Evolutionary conservation across 2,329 filamentous ascomycete genomes (phyloP), one percentile per base, ranked within the genome.

Genomic region (Paracamarosporium sp.): DNA sequence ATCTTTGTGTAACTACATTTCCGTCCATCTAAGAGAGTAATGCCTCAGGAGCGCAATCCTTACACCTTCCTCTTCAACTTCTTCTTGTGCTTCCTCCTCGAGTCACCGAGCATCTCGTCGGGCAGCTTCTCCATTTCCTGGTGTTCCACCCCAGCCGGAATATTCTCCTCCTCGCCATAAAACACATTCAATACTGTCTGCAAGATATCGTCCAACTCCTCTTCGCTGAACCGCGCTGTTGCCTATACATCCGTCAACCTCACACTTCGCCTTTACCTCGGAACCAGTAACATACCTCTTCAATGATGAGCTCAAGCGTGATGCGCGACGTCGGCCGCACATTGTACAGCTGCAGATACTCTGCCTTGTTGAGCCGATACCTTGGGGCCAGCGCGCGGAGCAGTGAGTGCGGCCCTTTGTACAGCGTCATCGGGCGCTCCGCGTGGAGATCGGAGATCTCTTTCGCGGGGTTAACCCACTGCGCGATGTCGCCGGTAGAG

Each of bases 271-370:
- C 5, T 22, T 24, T 15, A 31, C 20, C 15, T 15, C 11, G 4
- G 51, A 22, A 47, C 8, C 4, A 12, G 31, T 20, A 46, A 59
- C 65, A 5, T 60, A 74, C 72, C 61, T 78, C 75, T 50, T 78
- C 74, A 28, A 77, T 64, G 8, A 78, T 63, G 22, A 75, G 28
- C 24, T 76, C 71, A 1, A 78, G 56, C 64, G 69, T 70, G 17
- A 74, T 66, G 30, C 69, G 62, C 6, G 66, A 71, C 5, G 51
- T 65, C 0, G 75, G 74, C 1, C 71, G 59, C 53, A 76, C 44
- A 47, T 78, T 76, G 51, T 75, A 73, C 8, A 78, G 61, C 59
- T 76, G 73, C n/a, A 78, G 59, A 57, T 74, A 76, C 65, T 78
- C 75, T 0, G 72, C 71, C 52, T 76, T 75, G 38, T 77, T 76